phyloP scores from a whole-genome alignment of 768 basidiomycete species.

The Sutorius australiensis region DNA sequence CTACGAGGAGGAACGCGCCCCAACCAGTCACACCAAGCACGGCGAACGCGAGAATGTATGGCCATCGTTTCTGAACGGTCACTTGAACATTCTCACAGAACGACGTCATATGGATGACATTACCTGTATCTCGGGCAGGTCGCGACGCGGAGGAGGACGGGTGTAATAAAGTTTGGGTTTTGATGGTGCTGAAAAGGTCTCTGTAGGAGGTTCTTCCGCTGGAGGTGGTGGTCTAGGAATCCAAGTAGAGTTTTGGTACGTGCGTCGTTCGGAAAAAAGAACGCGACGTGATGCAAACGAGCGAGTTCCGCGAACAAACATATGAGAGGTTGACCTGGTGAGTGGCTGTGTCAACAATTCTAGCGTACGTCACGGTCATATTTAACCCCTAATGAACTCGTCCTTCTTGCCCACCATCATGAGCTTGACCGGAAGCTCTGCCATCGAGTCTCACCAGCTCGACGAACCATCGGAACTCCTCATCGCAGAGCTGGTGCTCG shows the following conservation, averaged over 20 bases:
- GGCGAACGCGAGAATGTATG: slow-evolving; percentile 46
- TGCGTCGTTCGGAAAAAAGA: slow-evolving; percentile 6
- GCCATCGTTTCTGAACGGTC: slow-evolving; percentile 47
- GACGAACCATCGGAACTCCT: slow-evolving; percentile 33
- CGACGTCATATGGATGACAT: neutral
- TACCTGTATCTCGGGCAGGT: slow-evolving; percentile 44
- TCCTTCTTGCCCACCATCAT: neutral
- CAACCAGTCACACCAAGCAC: slow-evolving; percentile 57
- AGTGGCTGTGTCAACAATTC: slow-evolving; percentile 10
- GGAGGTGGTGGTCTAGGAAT: slow-evolving; percentile 28
- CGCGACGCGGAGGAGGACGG: slow-evolving; percentile 36
- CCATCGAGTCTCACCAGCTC: slow-evolving; percentile 9
- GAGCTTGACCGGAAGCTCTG: slow-evolving; percentile 8
- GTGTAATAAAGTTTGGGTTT: slow-evolving; percentile 44
- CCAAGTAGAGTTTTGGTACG: slow-evolving; percentile 21
- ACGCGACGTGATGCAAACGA: slow-evolving; percentile 7
- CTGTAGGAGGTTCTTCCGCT: slow-evolving; percentile 26
- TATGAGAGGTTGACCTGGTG: slow-evolving; percentile 9
- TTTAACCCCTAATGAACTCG: too few species aligned
- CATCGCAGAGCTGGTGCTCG: slow-evolving; percentile 38
- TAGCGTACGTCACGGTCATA: too few species aligned
- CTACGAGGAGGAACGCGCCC: slow-evolving; percentile 64
- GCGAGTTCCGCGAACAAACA: slow-evolving; percentile 12
- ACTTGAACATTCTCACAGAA: neutral
- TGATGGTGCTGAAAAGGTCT: slow-evolving; percentile 43